Conservation (phyloP, 2,329 filamentous ascomycete species). For the Endoconidiophora laricicola region DNA sequence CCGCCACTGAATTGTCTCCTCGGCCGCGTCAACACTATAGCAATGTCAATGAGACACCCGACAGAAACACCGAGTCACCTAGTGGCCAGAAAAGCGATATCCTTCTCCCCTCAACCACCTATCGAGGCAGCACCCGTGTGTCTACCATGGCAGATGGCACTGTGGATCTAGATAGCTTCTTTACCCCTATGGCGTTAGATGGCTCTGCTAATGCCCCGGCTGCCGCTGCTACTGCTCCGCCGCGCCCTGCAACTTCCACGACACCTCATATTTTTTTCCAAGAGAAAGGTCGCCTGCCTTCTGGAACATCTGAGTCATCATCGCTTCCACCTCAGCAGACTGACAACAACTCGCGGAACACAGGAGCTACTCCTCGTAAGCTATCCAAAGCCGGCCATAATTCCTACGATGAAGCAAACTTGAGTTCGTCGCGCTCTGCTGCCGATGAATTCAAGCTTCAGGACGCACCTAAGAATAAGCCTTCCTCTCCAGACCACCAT, state of each 20-base stretch:
- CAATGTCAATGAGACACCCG: conserved; percentile 19
- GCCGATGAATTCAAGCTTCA: conserved; percentile 59
- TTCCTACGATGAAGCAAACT: conserved; percentile 15
- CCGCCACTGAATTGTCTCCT: conserved; percentile 53
- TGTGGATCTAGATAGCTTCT: conserved; percentile 49
- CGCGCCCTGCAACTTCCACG: conserved; percentile 30
- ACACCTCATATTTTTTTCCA: conserved; percentile 89
- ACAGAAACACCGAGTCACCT: conserved; percentile 7
- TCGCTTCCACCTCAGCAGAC: conserved; percentile 2
- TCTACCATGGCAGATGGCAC: conserved; percentile 36
- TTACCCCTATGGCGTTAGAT: conserved; percentile 61
- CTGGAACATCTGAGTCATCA: conserved; percentile 7
- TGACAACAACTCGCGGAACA: conserved; percentile 4
- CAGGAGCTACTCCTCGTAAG: conserved; percentile 22
- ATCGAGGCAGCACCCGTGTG: conserved; percentile 62
- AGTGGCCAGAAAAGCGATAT: conserved; percentile 37
- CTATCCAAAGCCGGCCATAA: conserved; percentile 29
- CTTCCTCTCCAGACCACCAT: conserved; percentile 22
- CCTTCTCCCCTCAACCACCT: conserved; percentile 57
- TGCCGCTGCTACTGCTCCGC: conserved; percentile 42
- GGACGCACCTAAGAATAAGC: conserved; percentile 55
- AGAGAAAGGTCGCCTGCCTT: conserved; percentile 53
- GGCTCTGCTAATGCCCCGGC: conserved; percentile 39
- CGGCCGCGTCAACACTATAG: conserved; percentile 29
- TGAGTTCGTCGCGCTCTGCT: conserved; percentile 20